Percentiles rank a stretch among this genome's conserved stretches.
phyloP scores from a whole-genome alignment of 2,329 filamentous ascomycete species.

The Thelonectria rubi region DNA sequence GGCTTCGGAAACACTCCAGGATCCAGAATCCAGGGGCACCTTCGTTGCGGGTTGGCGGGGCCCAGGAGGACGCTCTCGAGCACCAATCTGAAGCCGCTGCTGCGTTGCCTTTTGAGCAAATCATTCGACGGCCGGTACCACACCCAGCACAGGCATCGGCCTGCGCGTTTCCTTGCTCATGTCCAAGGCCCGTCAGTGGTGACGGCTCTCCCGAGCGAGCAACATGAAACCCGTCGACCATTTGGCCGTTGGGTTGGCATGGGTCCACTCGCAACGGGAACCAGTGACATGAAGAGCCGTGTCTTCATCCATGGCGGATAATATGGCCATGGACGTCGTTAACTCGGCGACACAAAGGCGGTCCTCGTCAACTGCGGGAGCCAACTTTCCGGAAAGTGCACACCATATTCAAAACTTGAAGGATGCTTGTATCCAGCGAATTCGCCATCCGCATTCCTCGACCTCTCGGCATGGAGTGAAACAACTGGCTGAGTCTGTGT shows the following conservation, averaged over 20 bases:
- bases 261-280: not conserved
- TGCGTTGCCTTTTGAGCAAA: conserved; percentile 10
- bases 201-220: not conserved
- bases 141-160: not conserved
- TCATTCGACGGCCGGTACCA: conserved; percentile 10
- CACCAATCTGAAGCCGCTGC: conserved; percentile 11
- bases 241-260: not conserved
- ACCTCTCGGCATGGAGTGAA: not conserved
- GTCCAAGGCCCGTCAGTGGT: not conserved
- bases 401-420: not conserved
- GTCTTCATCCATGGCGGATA: not conserved
- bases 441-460: conserved; percentile 7
- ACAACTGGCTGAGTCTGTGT: conserved; percentile 8
- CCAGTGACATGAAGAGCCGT: not conserved
- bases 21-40: conserved; percentile 19
- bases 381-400: not conserved
- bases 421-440: conserved; percentile 5
- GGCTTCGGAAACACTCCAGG: conserved; percentile 1
- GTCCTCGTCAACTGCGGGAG: not conserved
- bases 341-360: not conserved
- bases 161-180: conserved; percentile 5
- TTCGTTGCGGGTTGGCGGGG: conserved; percentile 8
- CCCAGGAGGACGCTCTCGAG: not conserved
- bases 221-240: not conserved
- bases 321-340: not conserved